A percentile compares a stretch with the other conserved stretches of the same genome.
Conservation (phyloP, 2,329 filamentous ascomycete species). For the Alternaria angustiovoidea region DNA sequence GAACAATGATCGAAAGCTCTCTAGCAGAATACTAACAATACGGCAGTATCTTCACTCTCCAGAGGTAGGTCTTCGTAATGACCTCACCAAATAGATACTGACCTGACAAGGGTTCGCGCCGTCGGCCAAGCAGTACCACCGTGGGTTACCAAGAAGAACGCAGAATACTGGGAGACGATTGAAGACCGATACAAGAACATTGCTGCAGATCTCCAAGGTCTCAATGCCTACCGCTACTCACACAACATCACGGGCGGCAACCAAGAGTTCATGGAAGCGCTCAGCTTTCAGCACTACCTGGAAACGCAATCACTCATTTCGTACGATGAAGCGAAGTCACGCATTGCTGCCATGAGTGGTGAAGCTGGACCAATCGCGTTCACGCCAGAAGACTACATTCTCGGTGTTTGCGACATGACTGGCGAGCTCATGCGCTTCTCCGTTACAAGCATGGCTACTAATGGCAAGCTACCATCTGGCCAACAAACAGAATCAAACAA, state of each 20-base stretch:
- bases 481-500: constrained; percentile 50
- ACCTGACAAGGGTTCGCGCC: constrained; percentile 65
- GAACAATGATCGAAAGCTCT: not conserved
- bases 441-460: constrained; percentile 84
- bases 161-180: constrained; percentile 75
- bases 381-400: constrained; percentile 84
- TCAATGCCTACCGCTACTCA: constrained; percentile 85
- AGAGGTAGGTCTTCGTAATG: constrained; percentile 63
- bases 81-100: constrained; percentile 5
- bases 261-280: constrained; percentile 93
- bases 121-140: constrained; percentile 69
- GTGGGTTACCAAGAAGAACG: constrained; percentile 74
- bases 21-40: constrained; percentile 21
- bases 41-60: constrained; percentile 80
- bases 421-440: constrained; percentile 98
- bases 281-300: constrained; percentile 89
- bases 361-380: constrained; percentile 65
- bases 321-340: constrained; percentile 63
- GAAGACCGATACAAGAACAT: constrained; percentile 71
- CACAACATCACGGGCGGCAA: constrained; percentile 79
- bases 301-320: constrained; percentile 77
- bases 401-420: constrained; percentile 91
- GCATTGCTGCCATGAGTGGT: constrained; percentile 49
- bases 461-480: constrained; percentile 61
- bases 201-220: constrained; percentile 74